phyloP scores from a whole-genome alignment of 495 filamentous ascomycete species.

The Apodospora peruviana region DNA sequence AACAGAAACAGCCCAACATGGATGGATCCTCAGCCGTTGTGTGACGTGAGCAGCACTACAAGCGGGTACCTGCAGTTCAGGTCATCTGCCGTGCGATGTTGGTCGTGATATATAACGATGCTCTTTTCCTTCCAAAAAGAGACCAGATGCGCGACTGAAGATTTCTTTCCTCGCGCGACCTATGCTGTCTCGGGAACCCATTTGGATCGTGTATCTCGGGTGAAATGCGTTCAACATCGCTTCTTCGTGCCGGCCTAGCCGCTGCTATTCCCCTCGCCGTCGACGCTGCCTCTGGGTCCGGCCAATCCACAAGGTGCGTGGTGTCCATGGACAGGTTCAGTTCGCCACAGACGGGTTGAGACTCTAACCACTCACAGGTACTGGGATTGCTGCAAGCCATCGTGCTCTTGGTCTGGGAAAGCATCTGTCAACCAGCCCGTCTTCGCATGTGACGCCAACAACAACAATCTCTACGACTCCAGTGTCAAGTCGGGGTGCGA shows the following conservation, averaged over 20 bases:
- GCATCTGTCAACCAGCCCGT: slow-evolving; percentile 44
- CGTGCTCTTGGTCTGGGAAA: slow-evolving; percentile 52
- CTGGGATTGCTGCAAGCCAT: slow-evolving; percentile 61
- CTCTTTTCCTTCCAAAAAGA: too few species aligned
- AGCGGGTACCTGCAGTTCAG: too few species aligned
- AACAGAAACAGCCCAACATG: not conserved
- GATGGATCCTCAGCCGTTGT: not conserved
- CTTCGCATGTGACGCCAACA: slow-evolving; percentile 44
- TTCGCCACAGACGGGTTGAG: not conserved
- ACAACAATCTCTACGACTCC: slow-evolving; percentile 33
- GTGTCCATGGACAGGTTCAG: not conserved
- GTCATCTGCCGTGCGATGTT: not conserved
- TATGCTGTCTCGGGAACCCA: too few species aligned
- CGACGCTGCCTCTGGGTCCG: slow-evolving; percentile 17
- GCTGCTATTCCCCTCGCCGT: slow-evolving; percentile 18
- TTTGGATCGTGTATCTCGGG: not conserved
- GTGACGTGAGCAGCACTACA: not conserved
- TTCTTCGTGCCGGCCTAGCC: slow-evolving; percentile 16
- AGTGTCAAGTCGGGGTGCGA: slow-evolving; percentile 29
- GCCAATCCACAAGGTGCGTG: slow-evolving; percentile 17
- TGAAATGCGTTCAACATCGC: slow-evolving; percentile 18
- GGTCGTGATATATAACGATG: not conserved
- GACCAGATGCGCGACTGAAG: not conserved
- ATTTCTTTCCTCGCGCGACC: too few species aligned
- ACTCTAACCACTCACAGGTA: slow-evolving; percentile 21